These are phyloP conservation scores for Trametes sp. DNA, from an alignment of 1,284 basidiomycete genomes.

Conservation along the genomic window DNA sequence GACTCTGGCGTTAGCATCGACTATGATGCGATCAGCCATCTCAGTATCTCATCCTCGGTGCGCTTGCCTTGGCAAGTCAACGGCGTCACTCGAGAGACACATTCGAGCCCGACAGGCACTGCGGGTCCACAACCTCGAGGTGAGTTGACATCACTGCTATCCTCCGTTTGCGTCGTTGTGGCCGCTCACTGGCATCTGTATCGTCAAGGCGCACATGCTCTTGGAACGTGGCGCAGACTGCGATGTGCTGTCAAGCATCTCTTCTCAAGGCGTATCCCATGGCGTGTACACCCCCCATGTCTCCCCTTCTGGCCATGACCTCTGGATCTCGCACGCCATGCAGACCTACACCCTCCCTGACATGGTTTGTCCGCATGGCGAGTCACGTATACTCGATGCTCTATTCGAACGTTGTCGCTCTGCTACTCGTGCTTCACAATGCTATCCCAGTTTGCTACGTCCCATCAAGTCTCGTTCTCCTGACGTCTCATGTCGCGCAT, in stretches of 20 bases:
- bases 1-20: neutral
- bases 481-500: no score
- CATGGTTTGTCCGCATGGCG: no score
- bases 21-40: neutral
- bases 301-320: slow-evolving; percentile 2
- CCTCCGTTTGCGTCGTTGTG: neutral
- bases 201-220: neutral
- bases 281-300: neutral
- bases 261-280: neutral
- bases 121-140: neutral
- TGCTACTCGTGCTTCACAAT: no score
- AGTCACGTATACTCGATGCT: no score
- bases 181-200: neutral
- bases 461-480: no score
- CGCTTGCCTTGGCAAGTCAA: neutral
- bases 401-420: no score
- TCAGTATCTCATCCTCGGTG: neutral
- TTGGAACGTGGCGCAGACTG: neutral
- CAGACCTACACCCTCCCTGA: no score
- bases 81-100: neutral
- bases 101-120: neutral
- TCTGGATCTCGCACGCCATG: neutral
- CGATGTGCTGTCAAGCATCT: neutral
- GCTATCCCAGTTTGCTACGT: no score
- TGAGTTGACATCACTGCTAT: no score